Percentiles rank a stretch among this genome's conserved stretches.
These are phyloP conservation scores for Calonectria fujianensis DNA, from an alignment of 2,329 filamentous ascomycete species.

Conservation along the genomic window DNA sequence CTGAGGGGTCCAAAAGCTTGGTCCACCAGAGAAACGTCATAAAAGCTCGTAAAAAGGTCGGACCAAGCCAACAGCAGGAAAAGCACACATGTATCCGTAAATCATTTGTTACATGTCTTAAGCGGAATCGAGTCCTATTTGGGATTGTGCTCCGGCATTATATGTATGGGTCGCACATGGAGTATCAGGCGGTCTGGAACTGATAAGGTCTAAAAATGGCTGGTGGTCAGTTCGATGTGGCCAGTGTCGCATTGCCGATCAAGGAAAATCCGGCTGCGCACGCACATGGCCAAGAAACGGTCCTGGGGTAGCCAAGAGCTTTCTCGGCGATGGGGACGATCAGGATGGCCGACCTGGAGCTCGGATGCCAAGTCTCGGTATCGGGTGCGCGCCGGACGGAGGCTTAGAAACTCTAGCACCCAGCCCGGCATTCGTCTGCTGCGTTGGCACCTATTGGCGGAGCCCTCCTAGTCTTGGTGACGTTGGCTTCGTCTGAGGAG, in stretches of 20 bases:
- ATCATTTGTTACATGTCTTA: background rate
- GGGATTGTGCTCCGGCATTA: background rate
- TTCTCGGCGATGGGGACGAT: conserved; percentile 2
- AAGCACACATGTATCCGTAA: background rate
- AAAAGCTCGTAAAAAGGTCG: background rate
- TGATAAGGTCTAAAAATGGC: conserved; percentile 16
- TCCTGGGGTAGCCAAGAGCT: conserved; percentile 32
- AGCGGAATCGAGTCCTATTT: background rate
- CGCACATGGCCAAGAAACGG: conserved; percentile 25
- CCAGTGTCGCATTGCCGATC: conserved; percentile 22
- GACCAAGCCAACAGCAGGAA: background rate
- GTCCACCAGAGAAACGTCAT: background rate
- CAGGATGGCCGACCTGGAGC: conserved; percentile 1
- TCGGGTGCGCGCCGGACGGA: background rate
- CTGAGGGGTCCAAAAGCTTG: background rate
- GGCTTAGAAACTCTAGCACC: background rate
- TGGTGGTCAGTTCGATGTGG: background rate
- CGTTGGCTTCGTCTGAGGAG: conserved; percentile 13
- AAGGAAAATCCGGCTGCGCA: conserved; percentile 7
- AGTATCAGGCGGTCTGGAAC: background rate
- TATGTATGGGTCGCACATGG: background rate
- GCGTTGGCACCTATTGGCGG: conserved; percentile 26
- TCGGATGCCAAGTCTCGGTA: conserved; percentile 19
- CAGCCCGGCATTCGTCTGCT: conserved; percentile 13
- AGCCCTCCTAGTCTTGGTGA: conserved; percentile 3